Conservation (phyloP, 1,284 basidiomycete genomes). For the Golubevia sp. region DNA sequence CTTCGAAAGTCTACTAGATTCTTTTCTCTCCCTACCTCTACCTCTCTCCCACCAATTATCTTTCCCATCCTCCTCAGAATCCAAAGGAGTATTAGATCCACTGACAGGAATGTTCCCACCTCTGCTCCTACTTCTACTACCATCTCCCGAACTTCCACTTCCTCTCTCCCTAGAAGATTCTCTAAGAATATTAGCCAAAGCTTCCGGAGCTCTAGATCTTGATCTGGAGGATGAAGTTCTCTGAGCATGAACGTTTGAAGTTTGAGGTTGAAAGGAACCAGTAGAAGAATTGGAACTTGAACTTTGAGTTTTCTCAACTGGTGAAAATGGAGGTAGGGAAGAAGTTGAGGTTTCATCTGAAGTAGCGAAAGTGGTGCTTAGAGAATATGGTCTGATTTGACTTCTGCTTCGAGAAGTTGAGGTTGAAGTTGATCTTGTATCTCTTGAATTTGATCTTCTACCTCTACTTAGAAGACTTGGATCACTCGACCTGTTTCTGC, state of each 20-base stretch:
- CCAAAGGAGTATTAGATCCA: background rate
- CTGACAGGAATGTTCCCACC: background rate
- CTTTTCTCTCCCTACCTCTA: background rate
- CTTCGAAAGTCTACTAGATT: too few relatives aligned
- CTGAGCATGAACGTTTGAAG: conserved; percentile 20
- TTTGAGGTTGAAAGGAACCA: conserved; percentile 2
- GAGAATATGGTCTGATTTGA: too few relatives aligned
- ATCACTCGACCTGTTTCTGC: background rate
- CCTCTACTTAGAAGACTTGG: background rate
- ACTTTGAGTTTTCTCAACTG: conserved; percentile 16
- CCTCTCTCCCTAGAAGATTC: background rate
- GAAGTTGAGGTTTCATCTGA: conserved; percentile 17
- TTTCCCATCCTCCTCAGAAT: background rate
- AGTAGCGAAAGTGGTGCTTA: background rate
- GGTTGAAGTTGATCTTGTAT: too few relatives aligned
- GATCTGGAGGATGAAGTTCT: conserved; percentile 24
- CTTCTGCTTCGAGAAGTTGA: too few relatives aligned
- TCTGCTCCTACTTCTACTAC: background rate
- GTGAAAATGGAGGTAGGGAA: conserved; percentile 18
- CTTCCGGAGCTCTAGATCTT: conserved; percentile 31
- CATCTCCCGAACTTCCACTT: background rate
- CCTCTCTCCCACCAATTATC: background rate
- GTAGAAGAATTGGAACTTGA: conserved; percentile 18
- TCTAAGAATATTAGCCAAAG: conserved; percentile 24
- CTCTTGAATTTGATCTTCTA: background rate